These are phyloP conservation scores for Ceratocystis cubensis DNA, from an alignment of 2,329 filamentous ascomycete species.

Conservation along the genomic window DNA sequence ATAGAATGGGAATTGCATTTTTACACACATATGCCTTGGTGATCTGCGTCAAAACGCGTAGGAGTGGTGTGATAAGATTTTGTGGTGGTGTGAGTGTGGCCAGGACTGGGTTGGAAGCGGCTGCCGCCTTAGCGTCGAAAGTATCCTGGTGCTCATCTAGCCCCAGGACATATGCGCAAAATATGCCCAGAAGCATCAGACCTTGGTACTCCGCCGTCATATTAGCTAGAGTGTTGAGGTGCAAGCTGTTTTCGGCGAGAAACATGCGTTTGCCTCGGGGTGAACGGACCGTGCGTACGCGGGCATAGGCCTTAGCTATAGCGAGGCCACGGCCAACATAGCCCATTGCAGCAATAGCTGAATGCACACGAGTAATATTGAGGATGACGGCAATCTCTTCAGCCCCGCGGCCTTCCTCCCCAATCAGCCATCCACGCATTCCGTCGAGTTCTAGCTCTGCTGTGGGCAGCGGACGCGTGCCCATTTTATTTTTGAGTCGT, in stretches of 20 bases:
- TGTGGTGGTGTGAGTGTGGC: conserved; percentile 28
- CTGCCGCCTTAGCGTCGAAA: conserved; percentile 23
- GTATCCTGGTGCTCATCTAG: conserved; percentile 35
- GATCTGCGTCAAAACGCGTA: conserved; percentile 47
- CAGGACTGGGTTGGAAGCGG: not conserved
- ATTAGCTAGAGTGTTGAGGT: conserved; percentile 46
- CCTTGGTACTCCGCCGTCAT: conserved; percentile 44
- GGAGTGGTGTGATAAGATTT: conserved; percentile 32
- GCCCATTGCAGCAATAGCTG: conserved; percentile 40
- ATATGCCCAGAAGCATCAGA: conserved; percentile 43
- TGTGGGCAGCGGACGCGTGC: conserved; percentile 56
- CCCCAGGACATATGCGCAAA: conserved; percentile 43
- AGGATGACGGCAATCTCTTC: conserved; percentile 56
- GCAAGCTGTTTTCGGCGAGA: conserved; percentile 41
- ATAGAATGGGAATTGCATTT: conserved; percentile 37
- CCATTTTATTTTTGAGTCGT: conserved; percentile 59
- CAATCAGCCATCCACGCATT: conserved; percentile 55
- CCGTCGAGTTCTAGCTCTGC: conserved; percentile 55
- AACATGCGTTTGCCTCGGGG: conserved; percentile 34
- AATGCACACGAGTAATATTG: conserved; percentile 52
- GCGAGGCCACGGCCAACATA: conserved; percentile 44
- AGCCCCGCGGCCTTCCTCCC: conserved; percentile 52
- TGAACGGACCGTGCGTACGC: conserved; percentile 39
- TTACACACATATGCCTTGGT: conserved; percentile 47
- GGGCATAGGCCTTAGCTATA: conserved; percentile 45